Evolutionary conservation across 805 yeast genomes (phyloP), one percentile per base, ranked within the genome.

Genomic region (Teunomyces tritomae): DNA sequence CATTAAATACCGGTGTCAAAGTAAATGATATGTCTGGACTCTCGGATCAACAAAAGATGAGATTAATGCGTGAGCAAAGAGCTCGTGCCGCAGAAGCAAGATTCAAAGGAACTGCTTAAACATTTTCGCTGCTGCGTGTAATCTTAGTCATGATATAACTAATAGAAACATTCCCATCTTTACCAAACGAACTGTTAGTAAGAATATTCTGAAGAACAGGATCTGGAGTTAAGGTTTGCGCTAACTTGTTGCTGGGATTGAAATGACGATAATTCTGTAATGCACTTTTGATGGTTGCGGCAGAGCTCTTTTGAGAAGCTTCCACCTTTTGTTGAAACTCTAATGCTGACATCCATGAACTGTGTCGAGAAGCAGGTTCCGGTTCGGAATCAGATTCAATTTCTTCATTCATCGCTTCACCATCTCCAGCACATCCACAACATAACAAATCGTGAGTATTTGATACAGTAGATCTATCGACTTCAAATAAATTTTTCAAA

Each of bases 71-170:
- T 50, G 99, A 94, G 58, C 91, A 91, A 59, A 76, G 98, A 46
- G 97, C 97, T 0, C 78, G 98, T 47, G 99, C 99, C 0, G 97
- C 96, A 0, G 98, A 94, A 63, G 96, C 92, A 0, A 76, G 99
- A 56, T 57, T 88, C 47, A 28, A 44, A 30, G 14, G 45, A 47
- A n/a, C 45, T 5, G 40, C 40, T 28, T 37, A 37, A 13, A 26
- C 10, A 17, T 14, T 37, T 36, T 36, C 65, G 16, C 34, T 53
- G 16, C 34, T 52, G 17, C 46, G 56, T 27, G 62, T 62, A 8
- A 61, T 60, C 49, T 71, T 74, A 5, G 75, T 68, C 55, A 79
- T 70, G 3, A 78, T 57, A 54, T 64, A 78, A 1, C 76, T 64
- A 5, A 76, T 55, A 9, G 65, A 57, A 6, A 37, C 36, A 8